These are phyloP conservation scores for Phytophthora sansomeana DNA, from an alignment of 352 stramenopile species.

Conservation along the genomic window DNA sequence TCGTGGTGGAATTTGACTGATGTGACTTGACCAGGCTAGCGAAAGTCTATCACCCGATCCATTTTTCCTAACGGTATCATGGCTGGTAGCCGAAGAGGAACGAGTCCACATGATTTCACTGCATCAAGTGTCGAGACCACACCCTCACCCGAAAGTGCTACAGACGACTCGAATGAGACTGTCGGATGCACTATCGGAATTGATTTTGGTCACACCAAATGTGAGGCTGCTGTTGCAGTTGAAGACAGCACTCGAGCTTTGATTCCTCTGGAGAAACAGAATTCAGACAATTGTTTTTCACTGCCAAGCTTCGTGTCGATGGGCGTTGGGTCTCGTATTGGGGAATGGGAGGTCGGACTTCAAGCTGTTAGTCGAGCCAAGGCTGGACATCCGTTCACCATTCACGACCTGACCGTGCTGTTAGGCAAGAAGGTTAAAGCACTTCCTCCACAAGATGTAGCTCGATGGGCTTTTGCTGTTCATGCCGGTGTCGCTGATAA, in stretches of 20 bases:
- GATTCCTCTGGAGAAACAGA: conserved; percentile 29
- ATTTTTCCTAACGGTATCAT: neutral
- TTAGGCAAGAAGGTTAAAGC: conserved; percentile 36
- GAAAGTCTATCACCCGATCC: neutral
- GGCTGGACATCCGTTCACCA: conserved; percentile 37
- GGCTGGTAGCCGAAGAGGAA: conserved; percentile 8
- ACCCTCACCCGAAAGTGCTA: conserved; percentile 7
- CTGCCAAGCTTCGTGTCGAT: conserved; percentile 33
- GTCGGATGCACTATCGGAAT: conserved; percentile 29
- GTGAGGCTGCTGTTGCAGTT: conserved; percentile 29
- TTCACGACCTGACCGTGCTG: conserved; percentile 42
- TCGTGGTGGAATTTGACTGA: conserved; percentile 32
- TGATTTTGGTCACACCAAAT: conserved; percentile 41
- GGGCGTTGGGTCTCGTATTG: conserved; percentile 5
- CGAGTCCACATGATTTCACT: conserved; percentile 17
- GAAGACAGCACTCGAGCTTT: conserved; percentile 20
- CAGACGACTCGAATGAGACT: neutral
- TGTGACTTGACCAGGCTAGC: conserved; percentile 8
- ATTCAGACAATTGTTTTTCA: conserved; percentile 22
- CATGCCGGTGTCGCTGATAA: conserved; percentile 37
- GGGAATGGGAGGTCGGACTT: conserved; percentile 31
- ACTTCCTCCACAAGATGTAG: conserved; percentile 19
- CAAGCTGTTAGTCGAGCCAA: conserved; percentile 28
- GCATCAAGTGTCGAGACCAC: neutral
- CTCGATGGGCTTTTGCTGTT: conserved; percentile 48